phyloP scores from a whole-genome alignment of 495 filamentous ascomycete genomes.

The Penicillium argentinense region DNA sequence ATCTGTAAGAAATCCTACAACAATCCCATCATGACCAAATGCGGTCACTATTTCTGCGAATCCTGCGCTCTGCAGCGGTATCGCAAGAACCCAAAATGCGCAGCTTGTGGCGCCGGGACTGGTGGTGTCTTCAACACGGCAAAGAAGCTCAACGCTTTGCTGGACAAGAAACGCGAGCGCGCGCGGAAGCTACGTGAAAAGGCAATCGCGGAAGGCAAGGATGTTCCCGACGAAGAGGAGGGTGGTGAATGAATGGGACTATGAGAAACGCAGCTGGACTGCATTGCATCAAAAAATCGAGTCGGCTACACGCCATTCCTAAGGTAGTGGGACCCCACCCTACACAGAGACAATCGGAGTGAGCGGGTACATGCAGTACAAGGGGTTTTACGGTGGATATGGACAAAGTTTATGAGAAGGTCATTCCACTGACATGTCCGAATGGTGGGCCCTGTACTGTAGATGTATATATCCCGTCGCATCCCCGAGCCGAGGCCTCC shows the following conservation, averaged over 20 bases:
- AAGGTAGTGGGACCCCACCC: too few species aligned
- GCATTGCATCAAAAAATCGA: slow-evolving; percentile 1
- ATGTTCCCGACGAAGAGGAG: slow-evolving; percentile 65
- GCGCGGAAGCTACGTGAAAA: slow-evolving; percentile 65
- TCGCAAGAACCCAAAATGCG: slow-evolving; percentile 77
- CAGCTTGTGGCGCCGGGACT: slow-evolving; percentile 80
- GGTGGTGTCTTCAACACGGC: slow-evolving; percentile 88
- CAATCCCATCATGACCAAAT: slow-evolving; percentile 81
- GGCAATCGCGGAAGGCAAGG: slow-evolving; percentile 70
- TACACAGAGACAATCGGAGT: too few species aligned
- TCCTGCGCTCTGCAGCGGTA: slow-evolving; percentile 82
- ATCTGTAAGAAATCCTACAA: slow-evolving; percentile 84
- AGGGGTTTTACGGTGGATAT: too few species aligned
- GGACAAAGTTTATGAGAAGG: too few species aligned
- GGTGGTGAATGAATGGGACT: neutral
- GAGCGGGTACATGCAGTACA: too few species aligned
- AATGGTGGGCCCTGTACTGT: too few species aligned
- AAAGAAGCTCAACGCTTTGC: slow-evolving; percentile 74
- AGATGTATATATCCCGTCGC: too few species aligned
- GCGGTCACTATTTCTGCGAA: slow-evolving; percentile 95
- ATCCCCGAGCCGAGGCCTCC: too few species aligned
- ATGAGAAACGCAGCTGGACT: slow-evolving; percentile 24
- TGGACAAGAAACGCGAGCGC: slow-evolving; percentile 80
- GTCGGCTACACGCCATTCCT: too few species aligned
- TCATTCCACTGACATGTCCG: too few species aligned